phyloP scores from a whole-genome alignment of 768 basidiomycete genomes.

The Leccinum olivaceopallidum region DNA sequence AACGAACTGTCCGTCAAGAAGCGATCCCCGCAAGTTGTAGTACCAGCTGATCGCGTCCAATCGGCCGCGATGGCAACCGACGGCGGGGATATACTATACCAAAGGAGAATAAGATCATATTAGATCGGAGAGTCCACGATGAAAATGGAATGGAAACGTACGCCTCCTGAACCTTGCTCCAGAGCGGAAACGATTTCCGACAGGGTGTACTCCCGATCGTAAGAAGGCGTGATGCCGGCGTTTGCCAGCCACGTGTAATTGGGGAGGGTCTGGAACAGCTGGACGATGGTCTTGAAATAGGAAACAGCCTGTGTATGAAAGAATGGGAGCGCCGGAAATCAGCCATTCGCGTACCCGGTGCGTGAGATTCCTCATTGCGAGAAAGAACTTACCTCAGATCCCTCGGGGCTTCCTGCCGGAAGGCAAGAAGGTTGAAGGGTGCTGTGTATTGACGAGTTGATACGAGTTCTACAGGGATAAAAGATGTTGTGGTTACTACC shows the following conservation, averaged over 20 bases:
- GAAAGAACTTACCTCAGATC: slow-evolving; percentile 50
- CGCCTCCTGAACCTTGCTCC: slow-evolving; percentile 51
- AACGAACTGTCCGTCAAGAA: slow-evolving; percentile 62
- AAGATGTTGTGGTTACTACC: slow-evolving; percentile 10
- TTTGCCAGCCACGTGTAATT: slow-evolving; percentile 71
- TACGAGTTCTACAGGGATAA: background rate
- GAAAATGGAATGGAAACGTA: slow-evolving; percentile 4
- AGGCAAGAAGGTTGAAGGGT: slow-evolving; percentile 61
- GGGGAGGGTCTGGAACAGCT: slow-evolving; percentile 64
- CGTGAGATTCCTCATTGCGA: background rate
- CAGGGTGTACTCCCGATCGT: slow-evolving; percentile 53
- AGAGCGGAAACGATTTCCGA: slow-evolving; percentile 54
- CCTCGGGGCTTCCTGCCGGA: slow-evolving; percentile 53
- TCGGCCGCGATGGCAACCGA: slow-evolving; percentile 43
- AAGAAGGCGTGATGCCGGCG: slow-evolving; percentile 74
- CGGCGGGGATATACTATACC: slow-evolving; percentile 47
- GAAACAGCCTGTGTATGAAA: slow-evolving; percentile 52
- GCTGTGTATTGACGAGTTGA: slow-evolving; percentile 33
- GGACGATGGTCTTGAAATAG: slow-evolving; percentile 59
- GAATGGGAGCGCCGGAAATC: background rate
- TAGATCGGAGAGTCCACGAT: background rate
- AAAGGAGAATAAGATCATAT: background rate
- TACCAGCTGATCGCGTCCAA: slow-evolving; percentile 57
- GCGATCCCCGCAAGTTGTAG: slow-evolving; percentile 62
- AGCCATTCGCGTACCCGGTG: background rate